A percentile compares a stretch with the other conserved stretches of the same genome.
These are phyloP conservation scores for Cardamine chenopodiifolia DNA, from an alignment of 345 rosid species.

Conservation along the genomic window DNA sequence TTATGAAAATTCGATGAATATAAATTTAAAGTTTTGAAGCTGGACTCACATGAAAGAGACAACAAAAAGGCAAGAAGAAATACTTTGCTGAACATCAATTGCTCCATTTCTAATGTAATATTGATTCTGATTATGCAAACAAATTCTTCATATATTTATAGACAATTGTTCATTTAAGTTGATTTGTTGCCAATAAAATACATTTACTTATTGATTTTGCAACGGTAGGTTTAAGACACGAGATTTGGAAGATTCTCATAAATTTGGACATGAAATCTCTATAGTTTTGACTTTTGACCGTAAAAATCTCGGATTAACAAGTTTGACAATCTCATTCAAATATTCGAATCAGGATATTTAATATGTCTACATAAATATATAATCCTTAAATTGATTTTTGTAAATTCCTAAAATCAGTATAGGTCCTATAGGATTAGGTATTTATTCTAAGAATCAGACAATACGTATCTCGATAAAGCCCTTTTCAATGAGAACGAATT, in stretches of 20 bases:
- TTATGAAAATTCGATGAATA: neutral
- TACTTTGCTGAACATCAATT: neutral
- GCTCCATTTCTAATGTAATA: neutral
- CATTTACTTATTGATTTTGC: neutral
- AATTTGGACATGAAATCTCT: neutral
- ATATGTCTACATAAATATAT: neutral
- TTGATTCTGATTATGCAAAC: slow-evolving; percentile 2
- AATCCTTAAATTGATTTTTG: neutral
- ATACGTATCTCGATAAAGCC: neutral
- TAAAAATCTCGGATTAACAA: neutral
- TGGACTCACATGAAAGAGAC: slow-evolving; percentile 29
- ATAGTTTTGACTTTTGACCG: neutral
- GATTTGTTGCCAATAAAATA: slow-evolving; percentile 3
- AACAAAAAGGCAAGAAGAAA: slow-evolving; percentile 16
- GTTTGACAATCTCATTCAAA: neutral
- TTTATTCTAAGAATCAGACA: neutral
- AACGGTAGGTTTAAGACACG: neutral
- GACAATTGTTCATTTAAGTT: neutral
- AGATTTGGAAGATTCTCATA: slow-evolving; percentile 7
- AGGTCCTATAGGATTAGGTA: neutral
- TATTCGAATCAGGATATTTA: neutral
- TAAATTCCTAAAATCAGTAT: neutral
- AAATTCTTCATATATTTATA: neutral
- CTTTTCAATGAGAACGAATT: too few relatives aligned
- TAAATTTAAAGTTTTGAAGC: neutral